phyloP scores from a whole-genome alignment of 768 basidiomycete genomes.

The Phylloporus arenicola region DNA sequence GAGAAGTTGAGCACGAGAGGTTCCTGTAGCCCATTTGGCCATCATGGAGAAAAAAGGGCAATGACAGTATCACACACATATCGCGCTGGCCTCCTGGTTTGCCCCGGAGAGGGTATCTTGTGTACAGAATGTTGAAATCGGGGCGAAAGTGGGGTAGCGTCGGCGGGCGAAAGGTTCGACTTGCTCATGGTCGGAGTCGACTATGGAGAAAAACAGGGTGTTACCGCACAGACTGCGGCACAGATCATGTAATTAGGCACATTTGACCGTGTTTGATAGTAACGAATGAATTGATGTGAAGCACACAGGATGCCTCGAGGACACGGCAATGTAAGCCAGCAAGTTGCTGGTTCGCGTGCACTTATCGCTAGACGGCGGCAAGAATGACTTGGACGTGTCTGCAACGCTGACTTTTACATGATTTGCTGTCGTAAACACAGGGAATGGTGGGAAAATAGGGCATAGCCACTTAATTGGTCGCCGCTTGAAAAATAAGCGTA shows the following conservation, averaged over 20 bases:
- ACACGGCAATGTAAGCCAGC: neutral
- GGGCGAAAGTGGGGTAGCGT: slow-evolving; percentile 22
- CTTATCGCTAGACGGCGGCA: neutral
- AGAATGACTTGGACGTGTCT: neutral
- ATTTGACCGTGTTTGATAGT: neutral
- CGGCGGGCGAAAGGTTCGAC: neutral
- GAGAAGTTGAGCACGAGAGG: slow-evolving; percentile 33
- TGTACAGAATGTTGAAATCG: slow-evolving; percentile 43
- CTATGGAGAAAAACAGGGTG: neutral
- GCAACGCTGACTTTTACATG: slow-evolving; percentile 8
- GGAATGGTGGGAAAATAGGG: slow-evolving; percentile 12
- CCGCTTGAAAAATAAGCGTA: slow-evolving; percentile 35
- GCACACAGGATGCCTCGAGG: slow-evolving; percentile 5
- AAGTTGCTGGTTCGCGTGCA: neutral
- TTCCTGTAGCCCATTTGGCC: slow-evolving; percentile 15
- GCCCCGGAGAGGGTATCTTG: slow-evolving; percentile 44
- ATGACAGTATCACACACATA: slow-evolving; percentile 33
- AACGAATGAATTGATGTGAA: neutral
- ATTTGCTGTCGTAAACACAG: slow-evolving; percentile 6
- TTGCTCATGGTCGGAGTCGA: slow-evolving; percentile 6
- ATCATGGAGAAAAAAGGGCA: neutral
- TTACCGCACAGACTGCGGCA: neutral
- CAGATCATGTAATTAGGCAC: slow-evolving; percentile 1
- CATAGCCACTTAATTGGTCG: slow-evolving; percentile 28
- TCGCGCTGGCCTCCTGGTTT: slow-evolving; percentile 33